These are phyloP conservation scores for Epichloe sp. DNA, from an alignment of 2,329 filamentous ascomycete species.

Conservation along the genomic window DNA sequence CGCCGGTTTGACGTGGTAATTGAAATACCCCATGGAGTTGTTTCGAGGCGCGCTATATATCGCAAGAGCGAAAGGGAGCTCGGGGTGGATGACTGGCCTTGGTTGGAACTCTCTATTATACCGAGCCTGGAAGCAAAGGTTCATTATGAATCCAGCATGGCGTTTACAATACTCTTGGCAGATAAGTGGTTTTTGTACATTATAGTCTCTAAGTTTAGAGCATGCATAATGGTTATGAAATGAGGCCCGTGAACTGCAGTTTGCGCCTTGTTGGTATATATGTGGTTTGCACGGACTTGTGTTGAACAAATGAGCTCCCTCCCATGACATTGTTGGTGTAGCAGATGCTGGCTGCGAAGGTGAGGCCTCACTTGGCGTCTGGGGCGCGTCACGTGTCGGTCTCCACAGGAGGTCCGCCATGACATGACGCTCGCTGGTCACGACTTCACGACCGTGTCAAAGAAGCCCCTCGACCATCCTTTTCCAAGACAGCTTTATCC, in stretches of 20 bases:
- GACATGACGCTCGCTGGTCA: slow-evolving; percentile 20
- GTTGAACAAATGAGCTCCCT: no score
- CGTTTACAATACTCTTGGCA: slow-evolving; percentile 6
- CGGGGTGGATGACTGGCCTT: not conserved
- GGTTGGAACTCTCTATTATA: not conserved
- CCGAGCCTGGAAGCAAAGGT: slow-evolving; percentile 3
- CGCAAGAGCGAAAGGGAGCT: not conserved
- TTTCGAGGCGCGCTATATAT: slow-evolving; percentile 10
- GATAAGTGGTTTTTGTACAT: not conserved
- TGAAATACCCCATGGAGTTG: slow-evolving; percentile 20
- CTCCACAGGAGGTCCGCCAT: slow-evolving; percentile 12
- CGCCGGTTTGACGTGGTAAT: slow-evolving; percentile 11
- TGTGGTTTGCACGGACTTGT: no score
- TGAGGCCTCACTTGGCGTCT: no score
- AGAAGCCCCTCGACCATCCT: slow-evolving; percentile 8
- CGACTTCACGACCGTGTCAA: slow-evolving; percentile 5
- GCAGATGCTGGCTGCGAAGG: not conserved
- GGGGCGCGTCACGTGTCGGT: slow-evolving; percentile 16
- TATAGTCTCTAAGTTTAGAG: slow-evolving; percentile 1
- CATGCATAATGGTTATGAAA: slow-evolving; percentile 1
- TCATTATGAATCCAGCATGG: slow-evolving; percentile 9
- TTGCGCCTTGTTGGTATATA: no score
- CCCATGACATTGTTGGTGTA: not conserved
- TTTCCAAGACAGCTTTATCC: slow-evolving; percentile 4
- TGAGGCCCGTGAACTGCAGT: not conserved